Percentiles rank a stretch among this genome's conserved stretches.
These are phyloP conservation scores for Aureobasidium uvarum DNA, from an alignment of 2,329 filamentous ascomycete species.

Conservation along the genomic window DNA sequence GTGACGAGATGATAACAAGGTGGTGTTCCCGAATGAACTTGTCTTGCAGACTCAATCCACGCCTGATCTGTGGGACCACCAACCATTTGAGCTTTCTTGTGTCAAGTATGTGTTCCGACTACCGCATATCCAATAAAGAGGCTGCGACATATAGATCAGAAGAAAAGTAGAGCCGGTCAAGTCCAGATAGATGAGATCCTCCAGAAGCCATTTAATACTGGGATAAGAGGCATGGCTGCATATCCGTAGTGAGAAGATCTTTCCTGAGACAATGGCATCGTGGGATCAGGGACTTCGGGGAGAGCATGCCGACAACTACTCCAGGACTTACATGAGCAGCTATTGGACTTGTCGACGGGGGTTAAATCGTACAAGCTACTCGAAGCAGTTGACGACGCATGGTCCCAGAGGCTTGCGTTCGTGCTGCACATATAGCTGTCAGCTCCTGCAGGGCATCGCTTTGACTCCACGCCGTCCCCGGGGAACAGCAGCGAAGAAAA, in stretches of 20 bases:
- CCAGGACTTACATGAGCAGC: not conserved
- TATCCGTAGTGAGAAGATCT: not conserved
- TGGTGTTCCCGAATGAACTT: slow-evolving; percentile 7
- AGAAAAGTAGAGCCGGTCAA: not conserved
- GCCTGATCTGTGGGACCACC: slow-evolving; percentile 7
- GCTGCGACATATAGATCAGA: not conserved
- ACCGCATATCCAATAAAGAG: not conserved
- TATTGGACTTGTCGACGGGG: not conserved
- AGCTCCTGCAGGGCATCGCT: not conserved
- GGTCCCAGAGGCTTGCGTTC: not conserved
- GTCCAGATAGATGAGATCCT: not conserved
- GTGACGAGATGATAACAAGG: not conserved
- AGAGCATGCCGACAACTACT: not conserved
- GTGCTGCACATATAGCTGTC: not conserved
- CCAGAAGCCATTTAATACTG: not conserved
- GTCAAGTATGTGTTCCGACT: not conserved
- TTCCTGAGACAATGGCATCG: not conserved
- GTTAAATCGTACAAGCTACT: not conserved
- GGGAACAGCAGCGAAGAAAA: not conserved
- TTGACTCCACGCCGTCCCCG: not conserved
- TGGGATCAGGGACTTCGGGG: not conserved
- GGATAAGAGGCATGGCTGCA: not conserved
- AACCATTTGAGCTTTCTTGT: not conserved
- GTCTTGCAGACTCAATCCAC: slow-evolving; percentile 1
- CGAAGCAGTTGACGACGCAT: slow-evolving; percentile 15